phyloP scores from a whole-genome alignment of 192 early-diverging fungal species.

The Rhizophagus prolifer region DNA sequence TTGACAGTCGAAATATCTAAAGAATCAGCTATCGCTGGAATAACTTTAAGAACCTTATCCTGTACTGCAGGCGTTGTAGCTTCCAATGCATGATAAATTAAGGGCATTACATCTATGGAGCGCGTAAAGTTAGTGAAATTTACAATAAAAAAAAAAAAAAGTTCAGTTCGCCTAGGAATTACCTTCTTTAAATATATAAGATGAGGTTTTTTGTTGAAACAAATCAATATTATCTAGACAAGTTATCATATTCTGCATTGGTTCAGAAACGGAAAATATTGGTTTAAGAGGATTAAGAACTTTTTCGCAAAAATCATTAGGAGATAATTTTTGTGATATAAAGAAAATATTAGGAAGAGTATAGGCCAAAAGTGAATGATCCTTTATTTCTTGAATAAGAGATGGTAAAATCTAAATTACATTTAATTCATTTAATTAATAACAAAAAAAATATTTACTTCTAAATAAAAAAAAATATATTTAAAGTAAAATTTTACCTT shows the following conservation, averaged over 20 bases:
- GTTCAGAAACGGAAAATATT: conserved; percentile 57
- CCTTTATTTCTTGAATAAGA: conserved; percentile 72
- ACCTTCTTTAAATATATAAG: conserved; percentile 64
- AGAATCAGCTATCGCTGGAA: conserved; percentile 54
- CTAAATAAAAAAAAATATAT: too few species aligned
- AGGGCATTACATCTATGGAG: conserved; percentile 64
- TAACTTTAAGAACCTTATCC: conserved; percentile 64
- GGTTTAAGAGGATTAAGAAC: conserved; percentile 66
- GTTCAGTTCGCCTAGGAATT: not conserved
- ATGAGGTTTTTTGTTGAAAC: conserved; percentile 63
- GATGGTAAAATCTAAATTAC: conserved; percentile 60
- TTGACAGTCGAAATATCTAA: conserved; percentile 66
- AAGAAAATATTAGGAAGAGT: conserved; percentile 76
- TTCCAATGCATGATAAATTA: conserved; percentile 68
- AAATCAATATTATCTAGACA: conserved; percentile 65
- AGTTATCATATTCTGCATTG: conserved; percentile 67
- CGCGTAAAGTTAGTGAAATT: too few species aligned
- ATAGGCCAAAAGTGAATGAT: conserved; percentile 68
- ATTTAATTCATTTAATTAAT: too few species aligned
- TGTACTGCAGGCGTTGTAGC: conserved; percentile 55
- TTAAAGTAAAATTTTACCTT: conserved; percentile 48
- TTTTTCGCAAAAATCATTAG: conserved; percentile 59
- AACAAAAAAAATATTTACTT: too few species aligned
- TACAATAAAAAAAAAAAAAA: not conserved
- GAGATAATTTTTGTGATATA: conserved; percentile 60